A percentile compares a stretch with the other conserved stretches of the same genome.
Conservation (phyloP, 306 rosid genomes). For the Medicago truncatula region DNA sequence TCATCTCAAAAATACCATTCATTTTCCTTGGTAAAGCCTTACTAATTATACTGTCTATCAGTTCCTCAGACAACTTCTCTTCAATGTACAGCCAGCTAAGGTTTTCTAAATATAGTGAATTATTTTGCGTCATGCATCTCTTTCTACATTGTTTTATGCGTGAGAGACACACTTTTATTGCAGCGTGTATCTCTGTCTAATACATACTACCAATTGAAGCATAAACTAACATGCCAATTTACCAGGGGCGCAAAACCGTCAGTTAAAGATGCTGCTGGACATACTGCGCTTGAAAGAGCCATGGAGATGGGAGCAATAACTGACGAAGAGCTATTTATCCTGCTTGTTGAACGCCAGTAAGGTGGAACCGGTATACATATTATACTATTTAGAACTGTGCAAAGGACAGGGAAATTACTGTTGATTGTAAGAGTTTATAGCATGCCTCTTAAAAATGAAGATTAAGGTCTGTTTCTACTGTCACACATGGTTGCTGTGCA, state of each 20-base stretch:
- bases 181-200: background rate
- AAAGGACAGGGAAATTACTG: background rate
- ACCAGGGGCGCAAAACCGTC: slow-evolving; percentile 85
- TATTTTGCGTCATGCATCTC: background rate
- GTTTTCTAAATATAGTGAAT: background rate
- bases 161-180: background rate
- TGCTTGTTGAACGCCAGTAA: slow-evolving; percentile 66
- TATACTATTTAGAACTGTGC: background rate
- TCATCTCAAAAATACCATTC: background rate
- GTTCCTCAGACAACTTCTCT: background rate
- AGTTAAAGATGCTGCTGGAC: slow-evolving; percentile 81
- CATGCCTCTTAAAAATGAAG: background rate
- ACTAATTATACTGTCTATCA: background rate
- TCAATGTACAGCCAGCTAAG: background rate
- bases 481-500: slow-evolving; percentile 2
- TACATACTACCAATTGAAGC: slow-evolving; percentile 14
- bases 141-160: background rate
- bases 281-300: slow-evolving; percentile 84
- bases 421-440: background rate
- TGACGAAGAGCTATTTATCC: slow-evolving; percentile 82
- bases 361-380: slow-evolving; percentile 27
- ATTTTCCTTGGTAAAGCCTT: background rate
- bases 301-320: slow-evolving; percentile 98
- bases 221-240: slow-evolving; percentile 42
- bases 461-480: background rate